A percentile compares a stretch with the other conserved stretches of the same genome.
Conservation (phyloP, 345 rosid species). For the Citrus glauca region DNA sequence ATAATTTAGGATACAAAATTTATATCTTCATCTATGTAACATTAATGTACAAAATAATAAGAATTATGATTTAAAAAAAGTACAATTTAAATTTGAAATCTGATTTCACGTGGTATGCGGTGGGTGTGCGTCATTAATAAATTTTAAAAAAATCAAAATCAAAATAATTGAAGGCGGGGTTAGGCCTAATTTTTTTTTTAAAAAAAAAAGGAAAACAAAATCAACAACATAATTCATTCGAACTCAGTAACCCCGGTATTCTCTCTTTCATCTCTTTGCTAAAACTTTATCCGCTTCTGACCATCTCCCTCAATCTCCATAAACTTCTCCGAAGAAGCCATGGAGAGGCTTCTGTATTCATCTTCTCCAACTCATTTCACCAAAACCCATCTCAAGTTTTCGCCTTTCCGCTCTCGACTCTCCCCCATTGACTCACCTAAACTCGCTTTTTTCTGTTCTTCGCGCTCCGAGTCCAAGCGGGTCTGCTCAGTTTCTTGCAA, state of each 20-base stretch:
- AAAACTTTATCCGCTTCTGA: slow-evolving; percentile 29
- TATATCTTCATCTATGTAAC: fast-evolving
- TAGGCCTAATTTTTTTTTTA: too few relatives aligned
- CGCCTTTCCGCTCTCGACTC: slow-evolving; percentile 38
- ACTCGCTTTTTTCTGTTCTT: slow-evolving; percentile 22
- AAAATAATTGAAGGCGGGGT: too few relatives aligned
- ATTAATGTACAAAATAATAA: too few relatives aligned
- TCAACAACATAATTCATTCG: too few relatives aligned
- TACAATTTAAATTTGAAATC: too few relatives aligned
- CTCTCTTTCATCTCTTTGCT: neutral
- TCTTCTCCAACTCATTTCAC: slow-evolving; percentile 43
- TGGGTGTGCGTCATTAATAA: too few relatives aligned
- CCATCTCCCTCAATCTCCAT: slow-evolving; percentile 3
- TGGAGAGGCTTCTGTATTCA: slow-evolving; percentile 90
- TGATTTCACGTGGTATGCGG: too few relatives aligned
- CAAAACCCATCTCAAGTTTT: slow-evolving; percentile 29
- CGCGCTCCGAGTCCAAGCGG: slow-evolving; percentile 36
- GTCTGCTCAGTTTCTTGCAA: slow-evolving; percentile 39
- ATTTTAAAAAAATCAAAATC: too few relatives aligned
- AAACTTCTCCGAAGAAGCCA: slow-evolving; percentile 35
- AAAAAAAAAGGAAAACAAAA: too few relatives aligned
- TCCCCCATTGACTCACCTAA: slow-evolving; percentile 35
- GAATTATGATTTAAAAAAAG: too few relatives aligned
- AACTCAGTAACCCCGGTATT: too few relatives aligned
- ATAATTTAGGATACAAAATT: too few relatives aligned